Base-by-base conservation (phyloP, 2,329 filamentous ascomycete genomes). In the Ophiocordyceps australis region DNA sequence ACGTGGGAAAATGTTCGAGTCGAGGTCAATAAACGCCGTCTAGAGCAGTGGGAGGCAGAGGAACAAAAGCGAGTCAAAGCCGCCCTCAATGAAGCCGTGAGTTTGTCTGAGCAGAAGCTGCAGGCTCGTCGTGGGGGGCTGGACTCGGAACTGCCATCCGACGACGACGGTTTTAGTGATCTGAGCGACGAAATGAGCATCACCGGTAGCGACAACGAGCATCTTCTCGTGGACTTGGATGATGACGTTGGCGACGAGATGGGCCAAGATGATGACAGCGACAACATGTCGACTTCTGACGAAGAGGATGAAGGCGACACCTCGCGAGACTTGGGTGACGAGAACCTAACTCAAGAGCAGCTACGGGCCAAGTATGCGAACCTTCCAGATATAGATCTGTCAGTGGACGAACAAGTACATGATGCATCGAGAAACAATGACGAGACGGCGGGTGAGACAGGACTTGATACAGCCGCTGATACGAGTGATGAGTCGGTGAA, bases 11-110 rank as follows among this genome's bases (percentile, higher is more conserved):
- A 74, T 38, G 67, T 74, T 9, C 65, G 52, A 25, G 43, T 46
- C 1, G 68, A 75, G 38, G 62, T 75, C 22, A 75, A 76, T 41
- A 59, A 62, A 14, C 55, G 57, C 15, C 59, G 70, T 3, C 33
- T 75, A 11, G 56, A 60, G 20, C 64, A 69, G 35, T 76, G 69
- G 70, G 65, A 76, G 35, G 67, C 61, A 3, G 65, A 71, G 33
- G 70, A 75, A 40, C 65, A 75, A 38, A 62, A 54, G 42, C 63
- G 65, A 36, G 65, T 66, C 43, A 73, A 63, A 50, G 73, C 68
- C 41, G 80, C 72, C 25, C 61, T 78, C 40, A 80, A 75, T 38
- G 71, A 75, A 52, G 78, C 71, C 38, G 74, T 79, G 38, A 77
- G 74, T 32, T 60, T 74, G 29, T 79, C 74, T 1, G 75, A 76